Evolutionary conservation across 2,329 filamentous ascomycete genomes (phyloP), one percentile per base, ranked within the genome.

Genomic region (Fusarium sarcochroum): DNA sequence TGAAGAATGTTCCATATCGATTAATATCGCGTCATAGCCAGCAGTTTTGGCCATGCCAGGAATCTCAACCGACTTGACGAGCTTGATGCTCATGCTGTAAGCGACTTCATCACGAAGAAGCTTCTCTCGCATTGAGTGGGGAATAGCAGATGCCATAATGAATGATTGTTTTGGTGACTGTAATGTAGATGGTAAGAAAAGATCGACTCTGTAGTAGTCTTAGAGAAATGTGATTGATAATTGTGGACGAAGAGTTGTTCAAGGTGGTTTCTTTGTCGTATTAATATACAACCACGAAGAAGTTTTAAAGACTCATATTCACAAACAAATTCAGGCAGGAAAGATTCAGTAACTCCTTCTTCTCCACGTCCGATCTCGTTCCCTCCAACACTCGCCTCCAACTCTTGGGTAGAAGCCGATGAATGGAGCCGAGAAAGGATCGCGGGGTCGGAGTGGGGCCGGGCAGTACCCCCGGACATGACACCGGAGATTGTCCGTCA

Each of bases 1-100:
- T 1, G 73, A 72, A 3, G 78, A 77, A 46, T 81, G 79, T 56
- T 81, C 79, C 20, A 79, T 72, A 17, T 82, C 80, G 30, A 82
- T 78, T 63, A 81, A 77, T 0, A 81, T 62, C 1, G 76, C 70
- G 40, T 81, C 75, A 46, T 73, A 81, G 7, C 77, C 77, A 5
- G 74, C 75, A 23, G 75, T 72, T 56, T 75, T 75, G 13, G 80
- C 79, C 41, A 81, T 71, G 20, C 76, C 72, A 3, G 78, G 73
- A 17, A 81, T 72, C n/a, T 76, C 70, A 1, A 74, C 55, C 14
- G 71, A 75, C 11, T 75, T 70, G n/a, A 75, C 63, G 7, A 79
- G 66, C 47, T 75, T 76, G 62, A 81, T 75, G 50, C 70, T 69
- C 58, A 77, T 68, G 21, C 72, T 75, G 51, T 71, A 75, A 4